phyloP scores from a whole-genome alignment of 352 stramenopile species.

The Phytophthora aleatoria region DNA sequence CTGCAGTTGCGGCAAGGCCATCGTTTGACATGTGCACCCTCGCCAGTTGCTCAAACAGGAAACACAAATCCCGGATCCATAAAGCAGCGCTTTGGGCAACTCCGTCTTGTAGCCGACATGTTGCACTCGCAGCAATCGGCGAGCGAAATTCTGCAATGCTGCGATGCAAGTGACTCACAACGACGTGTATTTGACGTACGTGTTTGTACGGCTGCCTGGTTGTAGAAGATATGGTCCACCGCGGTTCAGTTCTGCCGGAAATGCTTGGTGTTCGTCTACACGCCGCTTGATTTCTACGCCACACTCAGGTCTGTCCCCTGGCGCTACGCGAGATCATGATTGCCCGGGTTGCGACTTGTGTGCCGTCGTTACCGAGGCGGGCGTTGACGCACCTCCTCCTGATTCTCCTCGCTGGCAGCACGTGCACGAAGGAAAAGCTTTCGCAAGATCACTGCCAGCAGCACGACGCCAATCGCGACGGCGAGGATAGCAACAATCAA shows the following conservation, averaged over 20 bases:
- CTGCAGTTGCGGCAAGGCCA: background rate
- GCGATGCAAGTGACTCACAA: conserved; percentile 3
- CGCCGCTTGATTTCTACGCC: conserved; percentile 9
- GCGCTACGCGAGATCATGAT: conserved; percentile 11
- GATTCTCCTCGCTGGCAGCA: conserved; percentile 44
- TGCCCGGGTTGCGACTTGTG: conserved; percentile 1
- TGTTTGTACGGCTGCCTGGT: background rate
- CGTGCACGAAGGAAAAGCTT: conserved; percentile 62
- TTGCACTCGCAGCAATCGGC: background rate
- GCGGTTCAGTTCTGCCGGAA: background rate
- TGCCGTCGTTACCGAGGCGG: conserved; percentile 15
- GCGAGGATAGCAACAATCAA: conserved; percentile 68
- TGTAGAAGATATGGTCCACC: background rate
- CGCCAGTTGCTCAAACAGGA: background rate
- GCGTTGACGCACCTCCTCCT: conserved; percentile 37
- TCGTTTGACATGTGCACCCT: background rate
- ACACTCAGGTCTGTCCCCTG: conserved; percentile 5
- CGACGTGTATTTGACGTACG: conserved; percentile 4
- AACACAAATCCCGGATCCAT: background rate
- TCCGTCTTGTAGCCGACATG: background rate
- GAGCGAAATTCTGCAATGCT: background rate
- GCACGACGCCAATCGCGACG: conserved; percentile 54
- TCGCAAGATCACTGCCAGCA: conserved; percentile 60
- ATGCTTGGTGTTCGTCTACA: conserved; percentile 7
- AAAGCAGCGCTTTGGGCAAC: background rate